Percentiles rank a stretch among this genome's conserved stretches.
Conservation (phyloP, 768 basidiomycete genomes). For the Russula sp. region DNA sequence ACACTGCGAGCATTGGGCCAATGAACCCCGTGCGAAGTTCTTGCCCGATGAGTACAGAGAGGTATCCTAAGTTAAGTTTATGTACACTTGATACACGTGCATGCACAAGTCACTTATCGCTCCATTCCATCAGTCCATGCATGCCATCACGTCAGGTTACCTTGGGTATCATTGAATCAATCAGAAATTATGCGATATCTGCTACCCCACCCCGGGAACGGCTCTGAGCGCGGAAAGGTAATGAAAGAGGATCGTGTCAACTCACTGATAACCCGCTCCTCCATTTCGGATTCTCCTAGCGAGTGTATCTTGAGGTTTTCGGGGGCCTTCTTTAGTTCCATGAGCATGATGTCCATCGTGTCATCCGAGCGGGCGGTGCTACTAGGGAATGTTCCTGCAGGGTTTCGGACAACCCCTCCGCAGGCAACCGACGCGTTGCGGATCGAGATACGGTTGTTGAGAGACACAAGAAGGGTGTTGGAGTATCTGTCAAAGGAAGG, state of each 20-base stretch:
- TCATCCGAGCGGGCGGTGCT: background rate
- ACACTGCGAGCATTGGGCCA: too few species aligned
- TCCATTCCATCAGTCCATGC: background rate
- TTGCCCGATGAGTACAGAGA: background rate
- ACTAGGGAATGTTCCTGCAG: background rate
- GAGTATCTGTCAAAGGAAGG: constrained; percentile 15
- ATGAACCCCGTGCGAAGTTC: background rate
- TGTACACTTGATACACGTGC: background rate
- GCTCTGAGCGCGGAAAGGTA: background rate
- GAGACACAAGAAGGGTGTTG: constrained; percentile 25
- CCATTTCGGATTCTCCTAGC: background rate
- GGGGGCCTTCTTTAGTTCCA: background rate
- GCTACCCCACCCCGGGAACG: background rate
- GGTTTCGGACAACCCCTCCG: background rate
- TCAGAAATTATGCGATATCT: background rate
- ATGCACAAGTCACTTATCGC: background rate
- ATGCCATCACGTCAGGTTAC: background rate
- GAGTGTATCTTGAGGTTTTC: background rate
- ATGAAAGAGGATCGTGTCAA: background rate
- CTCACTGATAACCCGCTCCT: background rate
- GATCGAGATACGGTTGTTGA: constrained; percentile 22
- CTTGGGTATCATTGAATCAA: background rate
- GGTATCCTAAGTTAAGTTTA: background rate
- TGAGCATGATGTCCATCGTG: background rate
- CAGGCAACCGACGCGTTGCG: background rate